Base-by-base conservation (phyloP, 176 grass and related monocot species). In the sorghum (Sorghum bicolor) region DNA sequence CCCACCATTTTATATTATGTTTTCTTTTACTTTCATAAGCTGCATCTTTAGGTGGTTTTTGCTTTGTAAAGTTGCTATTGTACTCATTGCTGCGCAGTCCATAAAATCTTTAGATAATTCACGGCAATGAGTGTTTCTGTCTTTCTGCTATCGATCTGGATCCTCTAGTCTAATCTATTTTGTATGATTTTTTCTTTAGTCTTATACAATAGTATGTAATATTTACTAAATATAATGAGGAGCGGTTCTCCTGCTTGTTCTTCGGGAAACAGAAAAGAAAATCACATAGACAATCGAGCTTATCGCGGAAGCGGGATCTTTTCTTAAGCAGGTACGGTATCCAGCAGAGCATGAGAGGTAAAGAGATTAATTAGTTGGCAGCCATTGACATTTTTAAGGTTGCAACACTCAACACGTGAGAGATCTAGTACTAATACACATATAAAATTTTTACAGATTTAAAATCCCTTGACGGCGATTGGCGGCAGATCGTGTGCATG, bases 1-100 rank as follows among this genome's bases (percentile, higher is more conserved):
- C 12, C 29, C 22, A 37, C 10, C 5, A 3, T 67, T 67, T 15
- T 52, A 24, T 14, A 26, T 80, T 8, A 48, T 65, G 62, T 55
- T 52, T 66, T 64, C 13, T 33, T 31, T 74, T 74, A 50, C 79
- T 70, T 70, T 53, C n/a, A 57, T 81, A 70, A 70, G 32, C 6
- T 57, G n/a, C 65, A 81, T 81, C 79, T 70, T 69, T 57, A 28
- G 22, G 65, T 38, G 14, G 45, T 69, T 81, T 70, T 81, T 53
- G 45, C 31, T 55, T 81, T 20, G 66, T 58, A 70, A 58, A 70
- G 65, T 58, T 58, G 33, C n/a, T 58, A 2, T 7, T 40, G 47
- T 70, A 70, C 78, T 70, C 79, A 58, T 70, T 81, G 66, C 0
- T 58, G 33, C 40, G 17, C 32, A 70, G 39, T 22, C 25, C 68